phyloP scores from a whole-genome alignment of 768 basidiomycete genomes.

The Tylopilus cervinicoccineus region DNA sequence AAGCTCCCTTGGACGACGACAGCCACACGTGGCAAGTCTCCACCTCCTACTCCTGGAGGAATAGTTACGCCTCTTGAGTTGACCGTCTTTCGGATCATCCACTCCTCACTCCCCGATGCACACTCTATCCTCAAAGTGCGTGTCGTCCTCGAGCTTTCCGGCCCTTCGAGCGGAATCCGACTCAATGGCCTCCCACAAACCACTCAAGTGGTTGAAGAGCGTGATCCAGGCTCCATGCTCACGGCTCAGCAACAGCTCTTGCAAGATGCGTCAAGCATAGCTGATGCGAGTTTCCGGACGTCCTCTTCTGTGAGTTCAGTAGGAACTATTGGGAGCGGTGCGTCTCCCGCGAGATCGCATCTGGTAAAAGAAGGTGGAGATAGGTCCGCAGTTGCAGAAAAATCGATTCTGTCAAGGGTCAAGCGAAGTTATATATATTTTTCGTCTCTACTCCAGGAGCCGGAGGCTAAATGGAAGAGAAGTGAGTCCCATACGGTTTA shows the following conservation, averaged over 20 bases:
- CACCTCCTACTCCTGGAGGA: slow-evolving; percentile 28
- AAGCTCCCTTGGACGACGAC: slow-evolving; percentile 69
- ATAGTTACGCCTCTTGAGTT: slow-evolving; percentile 44
- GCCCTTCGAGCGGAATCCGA: slow-evolving; percentile 70
- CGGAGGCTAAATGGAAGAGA: slow-evolving; percentile 94
- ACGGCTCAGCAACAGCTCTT: slow-evolving; percentile 44
- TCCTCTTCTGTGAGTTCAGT: slow-evolving; percentile 55
- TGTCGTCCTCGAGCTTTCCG: slow-evolving; percentile 75
- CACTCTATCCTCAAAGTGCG: slow-evolving; percentile 80
- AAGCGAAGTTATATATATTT: slow-evolving; percentile 97
- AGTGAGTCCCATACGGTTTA: slow-evolving; percentile 46
- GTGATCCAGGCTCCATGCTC: slow-evolving; percentile 55
- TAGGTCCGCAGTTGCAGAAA: slow-evolving; percentile 60
- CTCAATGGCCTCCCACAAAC: slow-evolving; percentile 81
- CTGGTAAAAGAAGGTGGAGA: slow-evolving; percentile 40
- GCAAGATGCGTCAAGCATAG: slow-evolving; percentile 69
- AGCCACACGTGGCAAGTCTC: slow-evolving; percentile 45
- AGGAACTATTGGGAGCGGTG: slow-evolving; percentile 42
- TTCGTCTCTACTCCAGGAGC: slow-evolving; percentile 93
- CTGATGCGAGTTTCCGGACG: slow-evolving; percentile 63
- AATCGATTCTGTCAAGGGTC: slow-evolving; percentile 82
- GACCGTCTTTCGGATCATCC: slow-evolving; percentile 61
- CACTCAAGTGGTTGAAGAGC: slow-evolving; percentile 61
- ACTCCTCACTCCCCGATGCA: slow-evolving; percentile 65
- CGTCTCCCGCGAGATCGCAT: slow-evolving; percentile 24